Conservation (phyloP, 805 yeast genomes). For the Lachancea mirantina region DNA sequence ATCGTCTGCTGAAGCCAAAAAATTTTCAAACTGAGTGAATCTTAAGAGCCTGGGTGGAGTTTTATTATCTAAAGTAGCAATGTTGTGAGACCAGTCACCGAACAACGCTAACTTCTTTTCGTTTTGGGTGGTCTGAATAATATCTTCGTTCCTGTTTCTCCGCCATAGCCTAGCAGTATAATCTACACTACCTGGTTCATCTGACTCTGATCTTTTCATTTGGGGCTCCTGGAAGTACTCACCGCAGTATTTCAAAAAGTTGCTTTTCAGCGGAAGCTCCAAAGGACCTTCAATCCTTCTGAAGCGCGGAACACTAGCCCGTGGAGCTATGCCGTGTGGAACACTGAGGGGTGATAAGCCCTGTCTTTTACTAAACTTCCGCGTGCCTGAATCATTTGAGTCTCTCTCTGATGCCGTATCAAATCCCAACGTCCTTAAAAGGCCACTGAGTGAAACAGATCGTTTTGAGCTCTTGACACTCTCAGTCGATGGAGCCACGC, state of each 20-base stretch:
- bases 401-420: conserved; percentile 10
- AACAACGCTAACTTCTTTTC: conserved; percentile 76
- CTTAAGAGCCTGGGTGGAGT: conserved; percentile 73
- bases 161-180: conserved; percentile 82
- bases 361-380: conserved; percentile 17
- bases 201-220: conserved; percentile 73
- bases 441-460: conserved; percentile 24
- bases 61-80: conserved; percentile 55
- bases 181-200: conserved; percentile 87
- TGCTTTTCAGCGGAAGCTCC: conserved; percentile 49
- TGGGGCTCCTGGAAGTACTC: conserved; percentile 97
- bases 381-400: conserved; percentile 13
- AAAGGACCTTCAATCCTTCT: conserved; percentile 22
- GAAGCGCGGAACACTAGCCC: conserved; percentile 55
- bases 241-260: conserved; percentile 64
- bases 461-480: conserved; percentile 10
- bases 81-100: conserved; percentile 76
- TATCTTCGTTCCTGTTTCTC: conserved; percentile 77
- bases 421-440: conserved; percentile 25
- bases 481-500: background rate
- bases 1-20: conserved; percentile 72
- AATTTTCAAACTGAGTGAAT: conserved; percentile 88
- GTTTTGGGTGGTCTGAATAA: conserved; percentile 82
- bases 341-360: conserved; percentile 21
- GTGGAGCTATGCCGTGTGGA: conserved; percentile 39